A percentile compares a stretch with the other conserved stretches of the same genome.
phyloP scores from a whole-genome alignment of 164 flowering plant species.

The Amborella trichopoda region DNA sequence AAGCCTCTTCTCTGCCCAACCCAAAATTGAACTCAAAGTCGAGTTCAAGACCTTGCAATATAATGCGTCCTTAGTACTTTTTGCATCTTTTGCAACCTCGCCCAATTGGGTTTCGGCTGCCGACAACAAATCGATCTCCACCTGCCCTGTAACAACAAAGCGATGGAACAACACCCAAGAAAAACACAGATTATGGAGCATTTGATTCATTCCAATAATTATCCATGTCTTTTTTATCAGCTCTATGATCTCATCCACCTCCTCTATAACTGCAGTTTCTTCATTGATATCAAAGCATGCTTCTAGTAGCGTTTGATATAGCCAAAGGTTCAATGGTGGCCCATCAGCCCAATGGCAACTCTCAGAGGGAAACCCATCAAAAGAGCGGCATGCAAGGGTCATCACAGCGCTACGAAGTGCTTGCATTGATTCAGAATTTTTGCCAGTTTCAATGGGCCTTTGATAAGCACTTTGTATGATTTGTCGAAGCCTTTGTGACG shows the following conservation, averaged over 20 bases:
- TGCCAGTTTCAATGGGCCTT: constrained; percentile 62
- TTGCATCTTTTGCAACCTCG: constrained; percentile 67
- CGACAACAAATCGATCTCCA: constrained; percentile 54
- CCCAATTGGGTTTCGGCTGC: constrained; percentile 50
- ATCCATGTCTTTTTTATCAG: constrained; percentile 85
- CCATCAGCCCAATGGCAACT: constrained; percentile 95
- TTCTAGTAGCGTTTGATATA: constrained; percentile 65
- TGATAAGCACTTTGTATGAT: constrained; percentile 41
- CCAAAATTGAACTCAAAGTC: constrained; percentile 33
- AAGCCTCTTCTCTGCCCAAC: constrained; percentile 78
- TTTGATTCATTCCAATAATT: constrained; percentile 61
- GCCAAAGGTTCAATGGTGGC: constrained; percentile 55
- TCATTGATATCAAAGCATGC: constrained; percentile 77
- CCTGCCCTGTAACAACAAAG: constrained; percentile 57
- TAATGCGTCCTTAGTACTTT: constrained; percentile 31
- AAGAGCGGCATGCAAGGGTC: constrained; percentile 64
- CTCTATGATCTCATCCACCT: constrained; percentile 75
- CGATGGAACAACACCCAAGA: constrained; percentile 69
- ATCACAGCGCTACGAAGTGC: constrained; percentile 39
- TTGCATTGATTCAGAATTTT: constrained; percentile 53
- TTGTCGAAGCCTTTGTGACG: constrained; percentile 40
- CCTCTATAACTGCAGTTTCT: constrained; percentile 61
- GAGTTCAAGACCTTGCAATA: constrained; percentile 47
- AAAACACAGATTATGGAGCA: constrained; percentile 79
- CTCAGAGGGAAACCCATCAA: constrained; percentile 42